A percentile compares a stretch with the other conserved stretches of the same genome.
phyloP scores from a whole-genome alignment of 495 filamentous ascomycete species.

The Oidiodendron maius region DNA sequence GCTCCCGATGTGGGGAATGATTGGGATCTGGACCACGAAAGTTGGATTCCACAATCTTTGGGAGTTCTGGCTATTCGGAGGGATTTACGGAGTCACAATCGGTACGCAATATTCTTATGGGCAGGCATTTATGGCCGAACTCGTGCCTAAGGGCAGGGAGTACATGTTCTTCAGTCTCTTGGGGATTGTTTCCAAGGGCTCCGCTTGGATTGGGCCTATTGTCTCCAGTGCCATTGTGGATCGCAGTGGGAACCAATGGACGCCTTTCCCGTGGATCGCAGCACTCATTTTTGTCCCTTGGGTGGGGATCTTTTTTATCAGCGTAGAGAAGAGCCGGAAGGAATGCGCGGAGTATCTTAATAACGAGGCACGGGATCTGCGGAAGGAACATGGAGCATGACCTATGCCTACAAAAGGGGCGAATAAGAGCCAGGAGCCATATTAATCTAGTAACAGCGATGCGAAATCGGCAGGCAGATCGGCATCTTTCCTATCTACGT shows the following conservation, averaged over 20 bases:
- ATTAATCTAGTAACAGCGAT: neutral
- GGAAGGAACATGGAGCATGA: conserved; percentile 5
- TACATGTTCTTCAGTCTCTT: conserved; percentile 23
- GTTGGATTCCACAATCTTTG: conserved; percentile 21
- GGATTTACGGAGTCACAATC: conserved; percentile 12
- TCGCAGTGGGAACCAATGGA: conserved; percentile 19
- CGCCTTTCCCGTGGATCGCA: conserved; percentile 16
- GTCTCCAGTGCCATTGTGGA: conserved; percentile 19
- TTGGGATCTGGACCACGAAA: conserved; percentile 21
- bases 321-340: conserved; percentile 14
- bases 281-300: conserved; percentile 18
- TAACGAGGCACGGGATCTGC: conserved; percentile 11
- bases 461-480: neutral
- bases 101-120: conserved; percentile 21
- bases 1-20: conserved; percentile 17
- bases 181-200: conserved; percentile 20
- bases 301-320: conserved; percentile 23
- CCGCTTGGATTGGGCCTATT: conserved; percentile 21
- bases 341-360: conserved; percentile 20
- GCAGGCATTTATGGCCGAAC: conserved; percentile 20
- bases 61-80: conserved; percentile 23
- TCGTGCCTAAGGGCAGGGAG: conserved; percentile 17
- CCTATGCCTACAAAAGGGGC: neutral
- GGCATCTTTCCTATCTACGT: too few relatives aligned
- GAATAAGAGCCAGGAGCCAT: neutral